Evolutionary conservation across 176 grass and related monocot genomes (phyloP), one percentile per base, ranked within the genome.

Genomic region (Typha latifolia): DNA sequence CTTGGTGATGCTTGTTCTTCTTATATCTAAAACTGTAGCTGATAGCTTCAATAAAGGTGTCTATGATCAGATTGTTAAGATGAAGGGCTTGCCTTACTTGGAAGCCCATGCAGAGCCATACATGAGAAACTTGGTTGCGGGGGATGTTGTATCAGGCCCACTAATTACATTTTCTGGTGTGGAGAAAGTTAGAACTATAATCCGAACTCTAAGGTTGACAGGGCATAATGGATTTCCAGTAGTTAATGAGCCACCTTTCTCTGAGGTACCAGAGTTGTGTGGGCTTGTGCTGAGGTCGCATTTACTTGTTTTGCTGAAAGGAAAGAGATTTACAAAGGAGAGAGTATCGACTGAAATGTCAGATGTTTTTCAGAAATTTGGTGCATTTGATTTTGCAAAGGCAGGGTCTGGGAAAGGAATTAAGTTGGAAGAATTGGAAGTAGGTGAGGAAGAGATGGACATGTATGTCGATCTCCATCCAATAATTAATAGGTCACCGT

Each of bases 21-120:
- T 91, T 74, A 48, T 84, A 48, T 52, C 88, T 59, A 91, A 91
- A 76, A 84, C 71, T 15, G 74, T 91, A 49, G 88, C 88, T 0
- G 88, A 91, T 76, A 74, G 74, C 81, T 86, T 91, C 88, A 91
- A 91, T 74, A 84, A 79, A 50, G 88, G 88, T 0, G 74, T 91
- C 53, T 91, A 91, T 48, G 88, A 86, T 32, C 78, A 91, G 78
- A 86, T 91, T 5, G 78, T 91, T 57, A 72, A 72, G 47, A 75
- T 91, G 84, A 91, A 91, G 71, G 88, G 78, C 14, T 63, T 91
- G n/a, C 84, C 88, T 0, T 91, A 72, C 81, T 62, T 91, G 74
- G 84, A 81, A 53, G 66, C 65, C 61, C 78, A 91, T 62, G 68
- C 63, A 1, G 67, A 80, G 23, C 77, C 77, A 62, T 86, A 82